Evolutionary conservation across 345 rosid genomes (phyloP), one percentile per base, ranked within the genome.

Genomic region (Dipteronia dyeriana): DNA sequence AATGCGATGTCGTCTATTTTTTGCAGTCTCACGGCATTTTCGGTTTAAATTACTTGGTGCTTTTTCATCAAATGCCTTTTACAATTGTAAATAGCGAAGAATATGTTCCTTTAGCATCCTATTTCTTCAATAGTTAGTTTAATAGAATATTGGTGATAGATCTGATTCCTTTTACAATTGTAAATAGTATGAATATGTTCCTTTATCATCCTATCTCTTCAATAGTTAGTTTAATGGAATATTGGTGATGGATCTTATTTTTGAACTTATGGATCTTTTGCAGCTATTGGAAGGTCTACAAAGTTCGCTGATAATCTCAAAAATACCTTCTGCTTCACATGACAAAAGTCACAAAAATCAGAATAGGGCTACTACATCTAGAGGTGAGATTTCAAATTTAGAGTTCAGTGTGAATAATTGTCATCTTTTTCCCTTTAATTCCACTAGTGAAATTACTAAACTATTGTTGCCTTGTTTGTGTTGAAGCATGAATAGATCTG

Each of bases 241-340:
- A 49, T 49, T 14, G 54, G 54, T 49, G 16, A 13, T 49, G 13
- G 54, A 49, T 49, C 54, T 53, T 22, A 59, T 59, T 2, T 45
- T 59, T 59, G 26, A 59, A 54, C 57, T 70, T 74, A 22, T 26
- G 53, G 17, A 25, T 25, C 47, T 29, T 59, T 59, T 60, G 54
- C 88, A 97, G 99, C 87, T 97, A 66, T 86, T 97, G 78, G 99
- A 97, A 85, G 98, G 99, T 75, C 82, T 97, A 38, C 98, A 97
- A 82, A 89, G 96, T 78, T 94, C 99, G 19, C 79, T 94, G 90
- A 86, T 88, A 82, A 85, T 89, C 77, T 86, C 93, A 9, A 94
- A 94, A 85, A 87, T 88, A 65, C 99, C 97, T 3, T 90, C 96
- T 2, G 82, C 85, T 31, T 88, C 87, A n/a, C 93, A 89, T 76